Base-by-base conservation (phyloP, 345 rosid species). In the Gossypium raimondii region DNA sequence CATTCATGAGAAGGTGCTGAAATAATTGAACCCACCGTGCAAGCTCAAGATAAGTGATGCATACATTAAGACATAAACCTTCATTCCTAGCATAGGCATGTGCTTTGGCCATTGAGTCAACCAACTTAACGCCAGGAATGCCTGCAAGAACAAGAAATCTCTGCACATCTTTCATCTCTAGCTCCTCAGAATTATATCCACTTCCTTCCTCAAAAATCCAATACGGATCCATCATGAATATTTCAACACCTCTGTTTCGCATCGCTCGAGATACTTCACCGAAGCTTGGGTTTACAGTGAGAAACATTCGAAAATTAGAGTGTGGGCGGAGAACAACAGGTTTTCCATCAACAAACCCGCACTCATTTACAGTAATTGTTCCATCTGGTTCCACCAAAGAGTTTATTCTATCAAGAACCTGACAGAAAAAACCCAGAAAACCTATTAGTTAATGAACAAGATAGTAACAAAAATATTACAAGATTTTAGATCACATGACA, bases 371-470 rank as follows among this genome's bases (percentile, higher is more conserved):
- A 59, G 95, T 92, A 78, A 94, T 94, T 2, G 97, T 79, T 79
- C 98, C 98, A 77, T 86, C 78, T 52, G 90, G 86, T 85, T 94
- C 98, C 81, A 90, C 94, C 87, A 94, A 90, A 43, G 98, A 94
- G 84, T 94, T 94, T 80, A 94, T 92, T 77, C 98, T 87, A 81
- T 94, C 98, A 73, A 94, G 98, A 81, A 94, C 97, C 98, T 94
- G 79, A 76, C 56, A 77, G 16, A 56, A 75, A 38, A 77, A 59
- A 24, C 10, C 7, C 41, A 76, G 27, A 62, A 55, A 58, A 24
- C 52, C 12, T 45, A 76, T 45, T 59, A 76, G 60, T 8, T 66
- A 38, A 45, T 41, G 61, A 53, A 69, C 29, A 38, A 44, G 4
- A 16, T 1, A 48, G 44, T 14, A 68, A 25, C 22, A 68, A 51